Base-by-base conservation (phyloP, 768 basidiomycete species). In the Tulasnella sp. region DNA sequence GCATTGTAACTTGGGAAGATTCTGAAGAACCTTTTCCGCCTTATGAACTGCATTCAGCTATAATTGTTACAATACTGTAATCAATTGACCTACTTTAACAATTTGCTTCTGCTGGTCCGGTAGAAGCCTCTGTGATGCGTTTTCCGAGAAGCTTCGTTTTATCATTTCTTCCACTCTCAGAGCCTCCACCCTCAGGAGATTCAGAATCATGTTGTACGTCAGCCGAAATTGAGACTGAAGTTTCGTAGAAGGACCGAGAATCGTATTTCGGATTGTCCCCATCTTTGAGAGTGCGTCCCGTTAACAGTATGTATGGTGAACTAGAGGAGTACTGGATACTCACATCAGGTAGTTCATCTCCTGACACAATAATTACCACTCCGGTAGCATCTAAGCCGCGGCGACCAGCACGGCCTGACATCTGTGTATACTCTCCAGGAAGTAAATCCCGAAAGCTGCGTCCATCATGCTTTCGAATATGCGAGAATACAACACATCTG, bases 191-290 rank as follows among this genome's bases (percentile, higher is more conserved):
- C 95, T 80, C 8, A 99, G 74, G 33, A 99, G 69, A 62, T 99
- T 99, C 54, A 99, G 67, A 55, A 99, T 98, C 95, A 99, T 98
- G 64, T 96, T 98, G 67, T 98, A 99, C 1, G 95, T 99, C 56
- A 99, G 72, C 48, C 95, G 75, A 71, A 99, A 99, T 62, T 98
- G 95, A 1, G 93, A 98, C 41, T 82, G 78, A 15, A 99, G 75
- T 64, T 91, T 91, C 50, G 83, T 83, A 1, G 95, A 89, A 29
- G 71, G 78, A n/a, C 95, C 95, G 15, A 93, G 77, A 67, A 99
- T 90, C 92, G 96, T 95, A 16, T 76, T 80, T 43, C 72, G 74
- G 42, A 99, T 69, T 1, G 75, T 76, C 10, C 70, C 67, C 75
- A 81, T 79, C 89, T 95, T 59, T 35, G 46, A 41, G 7, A 16